Conservation (phyloP, 1,139 yeast genomes). For the Candida glucosophila region DNA sequence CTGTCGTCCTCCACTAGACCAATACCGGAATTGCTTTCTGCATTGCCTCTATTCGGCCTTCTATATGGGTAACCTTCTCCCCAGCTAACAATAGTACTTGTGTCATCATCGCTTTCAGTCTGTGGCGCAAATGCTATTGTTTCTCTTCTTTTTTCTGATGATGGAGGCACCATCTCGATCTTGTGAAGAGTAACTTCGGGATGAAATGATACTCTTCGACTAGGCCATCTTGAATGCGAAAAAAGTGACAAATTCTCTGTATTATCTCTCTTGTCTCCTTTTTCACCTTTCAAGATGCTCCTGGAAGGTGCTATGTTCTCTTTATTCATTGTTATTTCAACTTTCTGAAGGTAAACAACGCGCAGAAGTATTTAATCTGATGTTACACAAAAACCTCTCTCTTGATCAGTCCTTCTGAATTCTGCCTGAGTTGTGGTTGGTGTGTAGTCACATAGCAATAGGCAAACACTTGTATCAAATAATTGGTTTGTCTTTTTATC, state of each 20-base stretch:
- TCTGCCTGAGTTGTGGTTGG: too few relatives aligned
- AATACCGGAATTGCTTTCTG: not conserved
- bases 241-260: conserved; percentile 13
- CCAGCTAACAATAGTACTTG: too few relatives aligned
- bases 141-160: conserved; percentile 22
- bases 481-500: too few relatives aligned
- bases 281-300: conserved; percentile 17
- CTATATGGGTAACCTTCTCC: too few relatives aligned
- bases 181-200: conserved; percentile 70
- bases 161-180: conserved; percentile 40
- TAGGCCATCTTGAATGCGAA: conserved; percentile 6
- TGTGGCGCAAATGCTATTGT: conserved; percentile 17
- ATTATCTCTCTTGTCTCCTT: too few relatives aligned
- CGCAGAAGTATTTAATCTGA: not conserved
- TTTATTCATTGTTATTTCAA: conserved; percentile 2
- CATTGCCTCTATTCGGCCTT: not conserved
- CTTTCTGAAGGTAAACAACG: not conserved
- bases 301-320: conserved; percentile 11
- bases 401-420: too few relatives aligned
- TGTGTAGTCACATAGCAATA: too few relatives aligned
- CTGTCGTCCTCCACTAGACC: not conserved
- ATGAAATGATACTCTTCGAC: conserved; percentile 63
- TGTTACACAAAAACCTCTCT: not conserved
- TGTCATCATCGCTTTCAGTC: conserved; percentile 2
- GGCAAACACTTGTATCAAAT: too few relatives aligned